phyloP scores from a whole-genome alignment of 257 asterid species.

The Jaltomata sinuosa region DNA sequence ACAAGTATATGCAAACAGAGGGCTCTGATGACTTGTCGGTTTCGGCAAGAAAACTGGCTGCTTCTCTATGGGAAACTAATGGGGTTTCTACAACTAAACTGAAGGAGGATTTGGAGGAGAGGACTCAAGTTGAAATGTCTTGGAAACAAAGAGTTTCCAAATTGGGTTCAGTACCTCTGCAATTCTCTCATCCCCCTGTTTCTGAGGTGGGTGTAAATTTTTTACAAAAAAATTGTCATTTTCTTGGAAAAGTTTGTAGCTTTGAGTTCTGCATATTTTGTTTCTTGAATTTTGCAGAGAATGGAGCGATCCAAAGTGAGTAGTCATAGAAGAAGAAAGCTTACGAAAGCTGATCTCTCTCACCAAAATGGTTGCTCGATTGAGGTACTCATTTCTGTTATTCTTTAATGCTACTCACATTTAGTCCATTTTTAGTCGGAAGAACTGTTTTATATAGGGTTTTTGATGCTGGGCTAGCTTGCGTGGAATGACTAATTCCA shows the following conservation, averaged over 20 bases:
- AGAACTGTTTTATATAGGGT: not conserved
- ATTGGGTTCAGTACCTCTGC: conserved; percentile 36
- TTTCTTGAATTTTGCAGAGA: conserved; percentile 32
- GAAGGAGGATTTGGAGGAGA: conserved; percentile 23
- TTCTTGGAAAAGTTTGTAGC: not conserved
- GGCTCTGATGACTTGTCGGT: conserved; percentile 40
- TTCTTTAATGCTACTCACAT: not conserved
- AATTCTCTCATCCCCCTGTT: conserved; percentile 47
- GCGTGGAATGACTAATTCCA: no score
- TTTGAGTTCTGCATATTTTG: not conserved
- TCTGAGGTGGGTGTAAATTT: conserved; percentile 70
- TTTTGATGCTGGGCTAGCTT: not conserved
- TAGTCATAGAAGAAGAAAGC: conserved; percentile 47
- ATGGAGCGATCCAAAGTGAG: conserved; percentile 39
- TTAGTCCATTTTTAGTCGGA: not conserved
- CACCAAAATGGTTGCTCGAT: conserved; percentile 27
- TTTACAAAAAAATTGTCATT: not conserved
- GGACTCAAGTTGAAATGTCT: conserved; percentile 27
- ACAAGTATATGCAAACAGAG: conserved; percentile 20
- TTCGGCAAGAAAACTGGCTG: conserved; percentile 71
- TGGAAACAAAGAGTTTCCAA: conserved; percentile 24
- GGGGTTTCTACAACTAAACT: no score
- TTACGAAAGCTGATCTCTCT: conserved; percentile 6
- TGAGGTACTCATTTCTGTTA: conserved; percentile 38
- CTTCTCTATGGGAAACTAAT: conserved; percentile 77